phyloP scores from a whole-genome alignment of 2,329 filamentous ascomycete genomes.

The Hymenoscyphus fructigenus region DNA sequence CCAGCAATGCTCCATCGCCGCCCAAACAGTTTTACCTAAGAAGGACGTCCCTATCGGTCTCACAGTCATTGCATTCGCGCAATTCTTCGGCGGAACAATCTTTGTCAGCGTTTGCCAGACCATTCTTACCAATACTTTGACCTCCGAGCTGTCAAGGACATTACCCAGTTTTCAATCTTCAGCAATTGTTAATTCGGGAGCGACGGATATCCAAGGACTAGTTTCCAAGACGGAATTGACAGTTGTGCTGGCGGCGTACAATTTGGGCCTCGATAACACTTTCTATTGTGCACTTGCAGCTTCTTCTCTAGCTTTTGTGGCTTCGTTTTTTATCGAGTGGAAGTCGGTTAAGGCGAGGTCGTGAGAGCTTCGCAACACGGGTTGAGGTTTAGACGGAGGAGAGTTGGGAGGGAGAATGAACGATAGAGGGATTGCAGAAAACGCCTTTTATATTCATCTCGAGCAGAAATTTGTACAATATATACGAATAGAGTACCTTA shows the following conservation, averaged over 20 bases:
- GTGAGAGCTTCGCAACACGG: too few relatives aligned
- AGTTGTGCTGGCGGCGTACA: conserved; percentile 50
- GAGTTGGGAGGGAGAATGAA: too few relatives aligned
- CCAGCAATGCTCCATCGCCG: conserved; percentile 32
- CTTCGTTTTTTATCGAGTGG: conserved; percentile 50
- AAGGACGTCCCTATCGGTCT: conserved; percentile 52
- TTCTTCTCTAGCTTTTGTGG: conserved; percentile 45
- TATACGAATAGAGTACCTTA: too few relatives aligned
- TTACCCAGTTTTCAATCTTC: conserved; percentile 47
- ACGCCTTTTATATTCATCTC: too few relatives aligned
- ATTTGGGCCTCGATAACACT: conserved; percentile 58
- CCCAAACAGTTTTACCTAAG: conserved; percentile 51
- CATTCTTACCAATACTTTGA: conserved; percentile 64
- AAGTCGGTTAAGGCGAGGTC: conserved; percentile 49
- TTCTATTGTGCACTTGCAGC: conserved; percentile 56
- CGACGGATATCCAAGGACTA: conserved; percentile 48
- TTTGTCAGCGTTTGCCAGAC: conserved; percentile 65
- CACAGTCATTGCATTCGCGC: conserved; percentile 58
- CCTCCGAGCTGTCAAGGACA: conserved; percentile 47
- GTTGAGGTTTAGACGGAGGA: too few relatives aligned
- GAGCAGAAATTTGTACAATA: too few relatives aligned
- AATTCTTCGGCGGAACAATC: conserved; percentile 64
- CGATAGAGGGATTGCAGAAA: too few relatives aligned
- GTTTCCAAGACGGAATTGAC: conserved; percentile 46
- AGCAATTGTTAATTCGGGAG: conserved; percentile 53